A percentile compares a stretch with the other conserved stretches of the same genome.
Conservation (phyloP, 148 eudicot species). For the Chenopodium album region DNA sequence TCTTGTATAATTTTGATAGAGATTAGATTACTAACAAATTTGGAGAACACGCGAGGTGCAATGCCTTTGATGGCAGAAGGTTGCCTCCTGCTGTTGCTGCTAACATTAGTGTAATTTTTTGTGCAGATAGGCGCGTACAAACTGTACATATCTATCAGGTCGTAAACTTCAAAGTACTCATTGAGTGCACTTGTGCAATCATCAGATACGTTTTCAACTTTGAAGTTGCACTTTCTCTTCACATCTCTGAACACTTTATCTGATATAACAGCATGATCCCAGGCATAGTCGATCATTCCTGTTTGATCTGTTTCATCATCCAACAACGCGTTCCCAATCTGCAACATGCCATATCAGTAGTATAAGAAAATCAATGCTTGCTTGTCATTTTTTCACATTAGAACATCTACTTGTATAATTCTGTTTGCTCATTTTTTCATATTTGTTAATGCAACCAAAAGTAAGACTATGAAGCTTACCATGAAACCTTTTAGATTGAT, state of each 20-base stretch:
- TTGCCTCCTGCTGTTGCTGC: constrained; percentile 21
- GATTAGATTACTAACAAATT: constrained; percentile 43
- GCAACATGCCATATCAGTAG: constrained; percentile 14
- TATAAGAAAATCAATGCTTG: background rate
- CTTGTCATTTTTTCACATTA: background rate
- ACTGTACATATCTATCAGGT: constrained; percentile 86
- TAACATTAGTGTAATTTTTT: constrained; percentile 15
- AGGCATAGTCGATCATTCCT: constrained; percentile 85
- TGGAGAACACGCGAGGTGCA: constrained; percentile 58
- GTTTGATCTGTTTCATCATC: constrained; percentile 81
- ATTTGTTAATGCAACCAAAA: background rate
- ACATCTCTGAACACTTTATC: constrained; percentile 47
- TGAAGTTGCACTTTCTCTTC: constrained; percentile 59
- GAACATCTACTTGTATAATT: background rate
- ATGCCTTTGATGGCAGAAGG: constrained; percentile 33
- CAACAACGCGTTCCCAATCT: constrained; percentile 79
- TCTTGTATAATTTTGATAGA: no score
- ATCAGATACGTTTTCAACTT: constrained; percentile 1
- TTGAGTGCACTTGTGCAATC: constrained; percentile 42
- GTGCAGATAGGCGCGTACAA: constrained; percentile 63
- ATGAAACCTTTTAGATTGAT: constrained; percentile 78
- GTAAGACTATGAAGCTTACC: constrained; percentile 38
- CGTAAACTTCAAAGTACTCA: constrained; percentile 61
- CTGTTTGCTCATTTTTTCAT: background rate
- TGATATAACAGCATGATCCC: constrained; percentile 88